Percentiles rank a stretch among this genome's conserved stretches.
Conservation (phyloP, 352 stramenopile species). For the Phytophthora fragariae region DNA sequence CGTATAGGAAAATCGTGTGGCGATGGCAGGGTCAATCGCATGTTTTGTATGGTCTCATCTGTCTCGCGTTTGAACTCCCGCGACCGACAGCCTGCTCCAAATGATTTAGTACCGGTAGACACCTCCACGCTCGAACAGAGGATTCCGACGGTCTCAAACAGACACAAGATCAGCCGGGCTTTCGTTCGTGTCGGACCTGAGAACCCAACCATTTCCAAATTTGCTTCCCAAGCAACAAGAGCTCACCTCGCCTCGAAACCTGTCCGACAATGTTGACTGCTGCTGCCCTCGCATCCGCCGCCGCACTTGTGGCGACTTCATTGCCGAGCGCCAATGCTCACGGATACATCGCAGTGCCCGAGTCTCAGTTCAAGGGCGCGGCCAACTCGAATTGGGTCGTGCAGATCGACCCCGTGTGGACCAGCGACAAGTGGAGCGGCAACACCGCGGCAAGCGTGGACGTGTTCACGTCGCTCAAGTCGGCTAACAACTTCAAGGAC, state of each 20-base stretch:
- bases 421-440: constrained; percentile 15
- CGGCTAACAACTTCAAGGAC: constrained; percentile 9
- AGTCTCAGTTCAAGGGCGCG: constrained; percentile 9
- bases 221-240: background rate
- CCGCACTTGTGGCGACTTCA: background rate
- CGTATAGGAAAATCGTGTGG: background rate
- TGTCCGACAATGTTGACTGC: background rate
- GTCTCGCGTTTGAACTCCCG: background rate
- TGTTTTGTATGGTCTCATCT: background rate
- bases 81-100: too few relatives aligned
- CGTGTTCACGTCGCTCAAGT: constrained; percentile 4
- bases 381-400: constrained; percentile 19
- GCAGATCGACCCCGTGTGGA: constrained; percentile 15
- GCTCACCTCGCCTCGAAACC: background rate
- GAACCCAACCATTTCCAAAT: background rate
- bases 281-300: background rate
- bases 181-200: background rate
- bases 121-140: background rate
- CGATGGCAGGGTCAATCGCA: background rate
- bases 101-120: too few relatives aligned
- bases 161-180: background rate
- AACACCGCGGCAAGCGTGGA: background rate
- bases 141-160: background rate
- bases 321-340: constrained; percentile 2
- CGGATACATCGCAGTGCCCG: constrained; percentile 22